phyloP scores from a whole-genome alignment of 108 stramenopile species.

The Nitzschia sp. region DNA sequence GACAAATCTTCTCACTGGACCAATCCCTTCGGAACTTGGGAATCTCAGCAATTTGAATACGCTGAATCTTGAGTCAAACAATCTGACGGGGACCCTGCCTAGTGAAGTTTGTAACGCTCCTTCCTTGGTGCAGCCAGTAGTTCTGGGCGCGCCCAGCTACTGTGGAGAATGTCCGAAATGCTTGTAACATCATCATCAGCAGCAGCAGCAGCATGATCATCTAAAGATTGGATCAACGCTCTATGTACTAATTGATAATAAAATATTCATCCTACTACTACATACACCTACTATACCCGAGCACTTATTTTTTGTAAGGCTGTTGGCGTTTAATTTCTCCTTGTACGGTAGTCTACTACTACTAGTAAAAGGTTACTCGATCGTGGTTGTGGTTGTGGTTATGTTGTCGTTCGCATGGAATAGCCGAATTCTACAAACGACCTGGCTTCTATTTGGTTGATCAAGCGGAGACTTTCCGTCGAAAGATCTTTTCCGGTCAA shows the following conservation, averaged over 20 bases:
- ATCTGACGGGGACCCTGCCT: background rate
- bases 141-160: background rate
- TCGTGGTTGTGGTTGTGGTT: too few species aligned
- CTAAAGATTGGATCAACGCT: background rate
- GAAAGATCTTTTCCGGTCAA: background rate
- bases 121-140: background rate
- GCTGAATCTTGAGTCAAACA: background rate
- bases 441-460: background rate
- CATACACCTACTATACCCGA: background rate
- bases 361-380: too few species aligned
- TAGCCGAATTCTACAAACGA: background rate
- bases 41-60: background rate
- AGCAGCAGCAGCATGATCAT: background rate
- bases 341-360: too few species aligned
- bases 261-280: background rate
- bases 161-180: background rate
- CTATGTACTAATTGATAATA: background rate
- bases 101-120: constrained; percentile 3
- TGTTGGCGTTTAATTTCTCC: background rate
- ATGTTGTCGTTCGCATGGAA: background rate
- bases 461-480: background rate
- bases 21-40: constrained; percentile 3
- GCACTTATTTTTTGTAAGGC: background rate
- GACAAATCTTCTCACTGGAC: background rate
- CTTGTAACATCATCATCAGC: background rate